phyloP scores from a whole-genome alignment of 75 land plant genomes.

The Cupressus sempervirens region DNA sequence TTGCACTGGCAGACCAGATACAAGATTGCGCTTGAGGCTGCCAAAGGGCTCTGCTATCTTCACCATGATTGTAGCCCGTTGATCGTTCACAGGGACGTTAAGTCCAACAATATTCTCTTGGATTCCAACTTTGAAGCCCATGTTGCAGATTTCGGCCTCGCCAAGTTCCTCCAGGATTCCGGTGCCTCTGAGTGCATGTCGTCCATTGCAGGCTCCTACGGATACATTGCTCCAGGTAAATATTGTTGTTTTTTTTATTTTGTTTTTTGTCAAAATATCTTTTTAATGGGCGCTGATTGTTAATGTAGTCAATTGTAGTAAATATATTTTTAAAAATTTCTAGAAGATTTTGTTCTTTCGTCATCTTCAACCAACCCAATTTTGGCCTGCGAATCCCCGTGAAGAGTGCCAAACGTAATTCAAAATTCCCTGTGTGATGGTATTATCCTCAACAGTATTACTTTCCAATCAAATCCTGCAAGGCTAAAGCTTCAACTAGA shows the following conservation, averaged over 20 bases:
- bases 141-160: conserved; percentile 74
- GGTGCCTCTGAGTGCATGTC: conserved; percentile 69
- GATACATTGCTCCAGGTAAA: conserved; percentile 83
- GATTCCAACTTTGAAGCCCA: conserved; percentile 60
- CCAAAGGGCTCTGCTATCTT: conserved; percentile 59
- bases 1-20: conserved; percentile 58
- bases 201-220: conserved; percentile 73
- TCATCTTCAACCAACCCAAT: too few relatives aligned
- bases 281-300: background rate
- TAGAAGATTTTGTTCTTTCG: background rate
- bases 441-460: too few relatives aligned
- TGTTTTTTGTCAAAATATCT: too few relatives aligned
- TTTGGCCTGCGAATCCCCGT: too few relatives aligned
- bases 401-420: too few relatives aligned
- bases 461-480: too few relatives aligned
- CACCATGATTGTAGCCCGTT: conserved; percentile 76
- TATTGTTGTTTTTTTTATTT: background rate
- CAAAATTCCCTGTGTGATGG: too few relatives aligned
- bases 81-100: conserved; percentile 69
- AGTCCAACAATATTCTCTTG: conserved; percentile 65
- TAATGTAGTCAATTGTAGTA: background rate
- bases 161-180: conserved; percentile 56
- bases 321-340: background rate
- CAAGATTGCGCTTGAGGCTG: conserved; percentile 65
- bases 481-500: too few relatives aligned